Conservation (phyloP, 441 rosid genomes). For the Flueggea neowawraea region DNA sequence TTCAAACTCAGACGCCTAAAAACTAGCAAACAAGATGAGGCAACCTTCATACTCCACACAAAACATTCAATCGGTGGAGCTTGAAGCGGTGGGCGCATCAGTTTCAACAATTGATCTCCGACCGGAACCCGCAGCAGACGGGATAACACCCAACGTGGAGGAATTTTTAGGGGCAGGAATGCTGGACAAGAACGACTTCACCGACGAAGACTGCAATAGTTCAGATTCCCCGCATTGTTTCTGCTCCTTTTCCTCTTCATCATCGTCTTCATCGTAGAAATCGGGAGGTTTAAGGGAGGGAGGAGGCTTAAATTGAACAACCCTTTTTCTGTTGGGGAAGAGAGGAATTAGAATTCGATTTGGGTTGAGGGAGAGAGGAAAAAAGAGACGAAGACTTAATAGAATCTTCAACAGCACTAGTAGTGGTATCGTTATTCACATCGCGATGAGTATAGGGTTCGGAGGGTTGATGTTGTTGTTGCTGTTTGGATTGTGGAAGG, state of each 20-base stretch:
- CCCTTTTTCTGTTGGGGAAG: conserved; percentile 36
- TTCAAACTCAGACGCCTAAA: too few species aligned
- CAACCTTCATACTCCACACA: too few species aligned
- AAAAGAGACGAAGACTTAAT: too few species aligned
- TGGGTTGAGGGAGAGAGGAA: conserved; percentile 71
- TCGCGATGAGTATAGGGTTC: too few species aligned
- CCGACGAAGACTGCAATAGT: conserved; percentile 30
- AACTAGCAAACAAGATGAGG: too few species aligned
- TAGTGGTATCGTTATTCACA: too few species aligned
- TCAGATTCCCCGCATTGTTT: conserved; percentile 22
- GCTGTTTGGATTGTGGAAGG: too few species aligned
- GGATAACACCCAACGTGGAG: conserved; percentile 54
- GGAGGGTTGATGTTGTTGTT: too few species aligned
- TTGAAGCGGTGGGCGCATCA: conserved; percentile 28
- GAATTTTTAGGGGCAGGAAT: conserved; percentile 80
- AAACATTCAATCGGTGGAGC: conserved; percentile 10
- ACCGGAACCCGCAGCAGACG: conserved; percentile 48
- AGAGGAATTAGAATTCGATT: conserved; percentile 19
- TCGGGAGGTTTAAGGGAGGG: conserved; percentile 16
- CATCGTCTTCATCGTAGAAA: conserved; percentile 45
- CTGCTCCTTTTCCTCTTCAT: conserved; percentile 40
- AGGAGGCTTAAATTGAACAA: conserved; percentile 75
- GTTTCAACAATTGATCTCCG: conserved; percentile 65
- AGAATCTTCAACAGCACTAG: too few species aligned
- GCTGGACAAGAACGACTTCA: conserved; percentile 62